Conservation (phyloP, 306 rosid genomes). For the Castanea mollissima region DNA sequence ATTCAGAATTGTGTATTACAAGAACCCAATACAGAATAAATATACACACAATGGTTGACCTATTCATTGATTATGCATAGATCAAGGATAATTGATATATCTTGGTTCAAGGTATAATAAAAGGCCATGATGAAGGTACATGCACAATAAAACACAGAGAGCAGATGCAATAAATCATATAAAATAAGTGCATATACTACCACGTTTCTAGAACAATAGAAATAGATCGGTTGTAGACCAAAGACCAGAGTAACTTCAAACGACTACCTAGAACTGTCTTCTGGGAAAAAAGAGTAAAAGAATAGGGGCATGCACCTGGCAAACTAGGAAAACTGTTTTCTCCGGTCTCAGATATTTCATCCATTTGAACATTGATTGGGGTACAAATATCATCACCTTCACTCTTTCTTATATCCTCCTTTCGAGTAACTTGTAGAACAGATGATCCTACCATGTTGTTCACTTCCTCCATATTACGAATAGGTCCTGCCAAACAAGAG, state of each 20-base stretch:
- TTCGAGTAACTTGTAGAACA: conserved; percentile 20
- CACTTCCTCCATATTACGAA: conserved; percentile 32
- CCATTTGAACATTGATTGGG: conserved; percentile 20
- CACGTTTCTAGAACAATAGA: background rate
- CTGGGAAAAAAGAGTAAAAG: background rate
- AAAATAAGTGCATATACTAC: too few relatives aligned
- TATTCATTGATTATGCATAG: too few relatives aligned
- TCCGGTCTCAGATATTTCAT: conserved; percentile 28
- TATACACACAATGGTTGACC: too few relatives aligned
- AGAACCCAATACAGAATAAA: too few relatives aligned
- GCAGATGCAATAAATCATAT: too few relatives aligned
- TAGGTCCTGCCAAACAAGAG: conserved; percentile 40
- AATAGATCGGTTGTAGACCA: conserved; percentile 1
- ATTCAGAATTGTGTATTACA: too few relatives aligned
- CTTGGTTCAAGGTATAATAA: too few relatives aligned
- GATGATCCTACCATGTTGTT: conserved; percentile 18
- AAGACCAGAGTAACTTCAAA: background rate
- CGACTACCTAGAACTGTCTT: conserved; percentile 14
- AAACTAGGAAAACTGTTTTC: conserved; percentile 27
- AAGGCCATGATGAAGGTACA: too few relatives aligned
- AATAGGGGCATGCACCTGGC: conserved; percentile 38
- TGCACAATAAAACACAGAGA: too few relatives aligned
- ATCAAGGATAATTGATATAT: too few relatives aligned
- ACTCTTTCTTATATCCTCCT: conserved; percentile 21
- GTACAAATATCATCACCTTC: conserved; percentile 25